Conservation (phyloP, 768 basidiomycete species). For the Amanita brunnescens region DNA sequence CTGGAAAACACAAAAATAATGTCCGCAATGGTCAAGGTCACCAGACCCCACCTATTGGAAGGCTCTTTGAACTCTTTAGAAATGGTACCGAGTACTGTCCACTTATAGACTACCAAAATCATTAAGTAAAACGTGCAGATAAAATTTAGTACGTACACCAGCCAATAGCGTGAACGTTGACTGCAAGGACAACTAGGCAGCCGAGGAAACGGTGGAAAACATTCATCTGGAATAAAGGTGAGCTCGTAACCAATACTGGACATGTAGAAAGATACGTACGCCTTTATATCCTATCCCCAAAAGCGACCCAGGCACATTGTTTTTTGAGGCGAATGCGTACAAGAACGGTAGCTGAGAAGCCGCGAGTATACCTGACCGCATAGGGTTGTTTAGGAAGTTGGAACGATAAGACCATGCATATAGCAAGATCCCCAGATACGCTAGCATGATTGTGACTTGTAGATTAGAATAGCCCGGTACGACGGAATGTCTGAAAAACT, state of each 20-base stretch:
- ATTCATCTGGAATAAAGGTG: conserved; percentile 41
- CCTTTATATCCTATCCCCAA: conserved; percentile 62
- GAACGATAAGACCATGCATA: conserved; percentile 44
- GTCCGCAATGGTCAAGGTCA: conserved; percentile 44
- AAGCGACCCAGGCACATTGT: conserved; percentile 48
- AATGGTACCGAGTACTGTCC: conserved; percentile 37
- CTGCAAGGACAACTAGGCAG: conserved; percentile 44
- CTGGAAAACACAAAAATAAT: conserved; percentile 56
- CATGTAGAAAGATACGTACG: conserved; percentile 23
- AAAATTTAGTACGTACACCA: conserved; percentile 34
- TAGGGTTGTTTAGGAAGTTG: conserved; percentile 39
- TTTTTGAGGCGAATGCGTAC: conserved; percentile 60
- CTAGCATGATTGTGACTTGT: conserved; percentile 34
- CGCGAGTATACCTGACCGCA: conserved; percentile 45
- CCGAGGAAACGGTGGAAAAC: conserved; percentile 69
- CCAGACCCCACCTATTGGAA: conserved; percentile 39
- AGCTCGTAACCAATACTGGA: not conserved
- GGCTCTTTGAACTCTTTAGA: conserved; percentile 23
- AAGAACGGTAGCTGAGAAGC: conserved; percentile 56
- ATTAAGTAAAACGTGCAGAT: not conserved
- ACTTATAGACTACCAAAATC: conserved; percentile 44
- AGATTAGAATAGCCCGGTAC: conserved; percentile 33
- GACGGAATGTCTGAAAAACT: not conserved
- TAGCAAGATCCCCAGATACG: conserved; percentile 37
- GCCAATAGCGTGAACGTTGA: conserved; percentile 52